Evolutionary conservation across 768 basidiomycete genomes (phyloP), one percentile per base, ranked within the genome.

Genomic region (Russula sp.): DNA sequence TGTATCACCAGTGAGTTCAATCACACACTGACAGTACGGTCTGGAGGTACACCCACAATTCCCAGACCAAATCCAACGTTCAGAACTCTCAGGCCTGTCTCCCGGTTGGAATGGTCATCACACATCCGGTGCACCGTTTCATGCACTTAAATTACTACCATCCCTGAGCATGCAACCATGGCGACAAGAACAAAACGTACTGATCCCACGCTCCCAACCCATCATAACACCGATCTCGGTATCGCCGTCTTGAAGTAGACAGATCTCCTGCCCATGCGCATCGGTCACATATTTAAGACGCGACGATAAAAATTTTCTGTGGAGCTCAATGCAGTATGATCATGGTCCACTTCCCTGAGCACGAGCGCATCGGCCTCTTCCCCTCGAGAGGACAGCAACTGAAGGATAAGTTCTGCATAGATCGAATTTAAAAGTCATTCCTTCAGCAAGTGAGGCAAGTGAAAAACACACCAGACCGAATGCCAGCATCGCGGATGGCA

Each of bases 191-290:
- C 3, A 20, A 38, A 28, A 75, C 78, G 73, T 69, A 87, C 85
- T 98, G 71, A 98, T 92, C 9, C 76, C 81, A 51, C 77, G 76
- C 74, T 99, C 97, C 97, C 97, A 99, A 1, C 94, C 93, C 97
- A 99, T 99, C 97, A 99, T 99, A 6, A 99, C 96, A 14, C 94
- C 93, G n/a, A 95, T 83, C 64, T 94, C 89, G 67, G 88, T 87
- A 8, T 75, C 79, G 32, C 84, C 82, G 2, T 82, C 78, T 64
- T 81, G 76, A 58, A 92, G 71, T 57, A 91, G 75, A 66, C 94
- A 97, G 24, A 97, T 83, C 56, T 93, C 89, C 73, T 94, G 92
- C 2, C 90, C 92, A 40, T 82, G 74, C 36, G 81, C 77, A 72
- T 96, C 94, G 38, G 75, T 79, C 11, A 79, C 81, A 74, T 85